These are phyloP conservation scores for Phytophthora capsici DNA, from an alignment of 352 stramenopile genomes.

Conservation along the genomic window DNA sequence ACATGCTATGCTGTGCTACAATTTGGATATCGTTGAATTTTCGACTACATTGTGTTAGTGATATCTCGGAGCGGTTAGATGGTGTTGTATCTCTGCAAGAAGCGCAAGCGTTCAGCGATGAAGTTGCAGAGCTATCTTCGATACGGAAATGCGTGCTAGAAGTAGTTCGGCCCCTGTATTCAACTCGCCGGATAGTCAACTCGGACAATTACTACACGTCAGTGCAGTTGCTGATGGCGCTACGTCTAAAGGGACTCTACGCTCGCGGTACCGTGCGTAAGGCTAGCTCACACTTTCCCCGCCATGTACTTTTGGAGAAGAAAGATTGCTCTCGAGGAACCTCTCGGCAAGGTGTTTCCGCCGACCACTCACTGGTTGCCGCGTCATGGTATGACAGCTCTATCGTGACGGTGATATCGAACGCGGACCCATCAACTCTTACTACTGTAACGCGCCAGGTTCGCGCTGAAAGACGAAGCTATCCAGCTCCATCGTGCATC, in stretches of 20 bases:
- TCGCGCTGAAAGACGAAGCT: too few species aligned
- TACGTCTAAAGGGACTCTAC: constrained; percentile 33
- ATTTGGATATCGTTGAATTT: constrained; percentile 34
- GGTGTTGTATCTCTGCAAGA: constrained; percentile 2
- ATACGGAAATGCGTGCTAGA: too few species aligned
- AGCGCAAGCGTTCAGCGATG: constrained; percentile 1
- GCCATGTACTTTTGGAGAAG: too few species aligned
- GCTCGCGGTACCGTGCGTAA: constrained; percentile 27
- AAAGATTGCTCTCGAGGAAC: constrained; percentile 1
- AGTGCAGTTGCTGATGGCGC: constrained; percentile 30
- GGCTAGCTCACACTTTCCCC: constrained; percentile 29
- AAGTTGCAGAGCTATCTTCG: neutral
- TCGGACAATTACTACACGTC: constrained; percentile 48
- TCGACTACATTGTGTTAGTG: constrained; percentile 29
- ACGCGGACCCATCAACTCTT: constrained; percentile 22
- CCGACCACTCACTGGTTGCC: constrained; percentile 19
- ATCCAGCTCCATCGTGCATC: too few species aligned
- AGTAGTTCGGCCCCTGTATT: constrained; percentile 28
- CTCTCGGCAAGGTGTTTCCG: constrained; percentile 22
- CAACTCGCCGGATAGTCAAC: constrained; percentile 31
- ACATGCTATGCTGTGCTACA: constrained; percentile 34
- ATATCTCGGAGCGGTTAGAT: constrained; percentile 25
- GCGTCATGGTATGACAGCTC: constrained; percentile 35
- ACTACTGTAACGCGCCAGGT: constrained; percentile 25
- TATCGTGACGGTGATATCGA: constrained; percentile 34